Percentiles rank a stretch among this genome's conserved stretches.
Conservation (phyloP, 345 rosid species). For the Hevea brasiliensis region DNA sequence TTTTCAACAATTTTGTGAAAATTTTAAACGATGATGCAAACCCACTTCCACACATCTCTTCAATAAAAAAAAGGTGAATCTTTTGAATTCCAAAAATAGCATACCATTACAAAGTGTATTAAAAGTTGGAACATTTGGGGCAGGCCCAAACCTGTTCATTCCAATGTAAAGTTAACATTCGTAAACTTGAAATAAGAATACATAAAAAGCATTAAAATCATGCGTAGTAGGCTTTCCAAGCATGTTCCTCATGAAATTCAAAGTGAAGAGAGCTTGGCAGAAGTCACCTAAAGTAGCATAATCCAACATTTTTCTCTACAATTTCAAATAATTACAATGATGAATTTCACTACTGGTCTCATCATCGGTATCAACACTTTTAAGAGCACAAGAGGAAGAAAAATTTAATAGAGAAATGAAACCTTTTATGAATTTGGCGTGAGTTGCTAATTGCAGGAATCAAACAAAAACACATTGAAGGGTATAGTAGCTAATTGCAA, state of each 20-base stretch:
- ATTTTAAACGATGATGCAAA: constrained; percentile 10
- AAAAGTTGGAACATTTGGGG: constrained; percentile 37
- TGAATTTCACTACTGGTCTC: not conserved
- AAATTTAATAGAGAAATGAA: not conserved
- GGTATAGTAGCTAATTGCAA: no score
- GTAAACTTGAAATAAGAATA: constrained; percentile 27
- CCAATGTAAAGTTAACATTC: constrained; percentile 23
- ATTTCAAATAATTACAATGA: constrained; percentile 19
- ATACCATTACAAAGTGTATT: constrained; percentile 14
- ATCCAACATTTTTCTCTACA: constrained; percentile 25
- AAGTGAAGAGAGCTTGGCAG: constrained; percentile 24
- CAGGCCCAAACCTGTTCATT: constrained; percentile 38
- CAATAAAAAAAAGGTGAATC: no score
- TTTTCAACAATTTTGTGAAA: constrained; percentile 30
- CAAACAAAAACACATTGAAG: not conserved
- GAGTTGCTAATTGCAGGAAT: not conserved
- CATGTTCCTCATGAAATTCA: constrained; percentile 27
- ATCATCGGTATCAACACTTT: not conserved
- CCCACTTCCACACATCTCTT: no score
- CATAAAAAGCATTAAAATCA: constrained; percentile 39
- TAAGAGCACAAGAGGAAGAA: constrained; percentile 27
- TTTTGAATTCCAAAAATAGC: no score
- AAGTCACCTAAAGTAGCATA: constrained; percentile 37
- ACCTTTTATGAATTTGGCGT: not conserved
- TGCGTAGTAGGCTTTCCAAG: constrained; percentile 31